Evolutionary conservation across 2,329 filamentous ascomycete species (phyloP).

Genomic region (Fusarium sp.): DNA sequence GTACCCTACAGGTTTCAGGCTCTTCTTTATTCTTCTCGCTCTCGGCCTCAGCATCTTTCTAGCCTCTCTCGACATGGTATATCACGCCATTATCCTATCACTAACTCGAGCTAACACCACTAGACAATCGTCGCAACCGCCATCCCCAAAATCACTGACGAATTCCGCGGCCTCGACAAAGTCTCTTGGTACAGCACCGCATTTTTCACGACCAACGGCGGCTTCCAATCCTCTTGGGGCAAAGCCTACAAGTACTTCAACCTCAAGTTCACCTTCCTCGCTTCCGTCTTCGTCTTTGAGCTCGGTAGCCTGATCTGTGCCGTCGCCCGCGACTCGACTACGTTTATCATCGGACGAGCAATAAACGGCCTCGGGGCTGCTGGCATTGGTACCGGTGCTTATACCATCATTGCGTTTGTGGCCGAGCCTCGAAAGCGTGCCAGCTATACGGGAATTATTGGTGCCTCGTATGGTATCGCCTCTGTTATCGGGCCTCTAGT

Average conservation of each 20-base stretch:
- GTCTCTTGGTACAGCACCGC: conserved; percentile 71
- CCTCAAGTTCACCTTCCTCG: conserved; percentile 62
- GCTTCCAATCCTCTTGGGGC: conserved; percentile 58
- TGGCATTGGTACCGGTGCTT: conserved; percentile 61
- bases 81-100: too few species aligned
- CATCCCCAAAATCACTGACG: conserved; percentile 67
- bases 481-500: conserved; percentile 52
- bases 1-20: conserved; percentile 54
- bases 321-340: conserved; percentile 57
- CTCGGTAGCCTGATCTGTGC: conserved; percentile 64
- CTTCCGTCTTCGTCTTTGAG: conserved; percentile 64
- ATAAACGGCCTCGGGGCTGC: conserved; percentile 61
- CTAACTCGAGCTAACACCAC: too few species aligned
- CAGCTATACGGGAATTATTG: conserved; percentile 53
- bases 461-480: conserved; percentile 52
- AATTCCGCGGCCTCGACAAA: conserved; percentile 64
- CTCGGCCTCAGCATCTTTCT: conserved; percentile 62
- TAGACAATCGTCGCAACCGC: conserved; percentile 69
- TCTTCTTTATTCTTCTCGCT: conserved; percentile 60
- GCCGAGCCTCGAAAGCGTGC: conserved; percentile 51
- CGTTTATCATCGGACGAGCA: conserved; percentile 65
- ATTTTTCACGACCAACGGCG: conserved; percentile 62
- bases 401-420: conserved; percentile 62
- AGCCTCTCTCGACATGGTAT: conserved; percentile 61
- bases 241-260: conserved; percentile 65